Percentiles rank a stretch among this genome's conserved stretches.
Evolutionary conservation across 1,284 basidiomycete genomes (phyloP).

Genomic region (Moesziomyces parantarcticus): DNA sequence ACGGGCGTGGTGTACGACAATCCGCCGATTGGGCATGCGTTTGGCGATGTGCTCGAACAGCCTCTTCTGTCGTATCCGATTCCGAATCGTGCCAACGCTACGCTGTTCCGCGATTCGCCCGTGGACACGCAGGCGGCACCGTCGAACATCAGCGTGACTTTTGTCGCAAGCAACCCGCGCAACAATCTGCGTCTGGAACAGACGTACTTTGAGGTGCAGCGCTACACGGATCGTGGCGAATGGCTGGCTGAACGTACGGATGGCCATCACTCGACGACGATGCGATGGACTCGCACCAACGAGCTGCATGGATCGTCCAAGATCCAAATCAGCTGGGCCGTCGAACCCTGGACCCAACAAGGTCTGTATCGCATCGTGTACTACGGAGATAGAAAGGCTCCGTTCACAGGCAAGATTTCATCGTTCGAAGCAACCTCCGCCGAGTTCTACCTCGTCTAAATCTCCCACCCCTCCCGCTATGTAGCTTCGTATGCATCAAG

Average conservation of each 20-base stretch:
- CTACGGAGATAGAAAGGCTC: slow-evolving; percentile 80
- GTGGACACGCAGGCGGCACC: background rate
- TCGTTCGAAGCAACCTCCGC: slow-evolving; percentile 13
- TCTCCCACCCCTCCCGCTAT: too few relatives aligned
- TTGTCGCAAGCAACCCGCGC: slow-evolving; percentile 82
- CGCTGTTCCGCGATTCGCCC: slow-evolving; percentile 10
- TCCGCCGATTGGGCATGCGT: slow-evolving; percentile 71
- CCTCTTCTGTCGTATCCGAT: slow-evolving; percentile 73
- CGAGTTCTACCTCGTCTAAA: slow-evolving; percentile 43
- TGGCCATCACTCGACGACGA: slow-evolving; percentile 82
- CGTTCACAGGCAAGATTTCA: slow-evolving; percentile 50
- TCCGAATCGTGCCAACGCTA: slow-evolving; percentile 68
- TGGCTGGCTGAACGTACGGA: slow-evolving; percentile 78
- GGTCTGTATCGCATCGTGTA: slow-evolving; percentile 76
- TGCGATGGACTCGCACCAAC: slow-evolving; percentile 73
- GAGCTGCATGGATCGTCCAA: slow-evolving; percentile 34
- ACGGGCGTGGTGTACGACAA: slow-evolving; percentile 53
- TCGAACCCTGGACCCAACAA: slow-evolving; percentile 72
- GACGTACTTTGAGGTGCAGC: slow-evolving; percentile 79
- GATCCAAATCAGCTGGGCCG: slow-evolving; percentile 45
- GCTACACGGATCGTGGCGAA: slow-evolving; percentile 67
- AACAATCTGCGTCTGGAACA: slow-evolving; percentile 81
- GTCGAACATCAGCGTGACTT: slow-evolving; percentile 75
- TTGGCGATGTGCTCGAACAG: slow-evolving; percentile 77
- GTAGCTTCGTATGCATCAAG: too few relatives aligned